Conservation (phyloP, 305 asterid species). For the Rubia balearica region DNA sequence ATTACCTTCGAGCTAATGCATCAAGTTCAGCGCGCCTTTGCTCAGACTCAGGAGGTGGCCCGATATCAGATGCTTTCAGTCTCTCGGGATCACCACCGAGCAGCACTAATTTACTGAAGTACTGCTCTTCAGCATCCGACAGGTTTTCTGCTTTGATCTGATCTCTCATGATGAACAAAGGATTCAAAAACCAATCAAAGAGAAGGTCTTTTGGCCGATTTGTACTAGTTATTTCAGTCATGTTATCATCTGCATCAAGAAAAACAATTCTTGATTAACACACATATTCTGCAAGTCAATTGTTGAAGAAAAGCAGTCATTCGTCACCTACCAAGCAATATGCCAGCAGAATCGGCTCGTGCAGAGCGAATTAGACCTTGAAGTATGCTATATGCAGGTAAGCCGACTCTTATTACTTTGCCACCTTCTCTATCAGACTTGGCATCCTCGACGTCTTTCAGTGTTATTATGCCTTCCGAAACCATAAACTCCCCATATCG, state of each 20-base stretch:
- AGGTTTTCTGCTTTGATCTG: constrained; percentile 74
- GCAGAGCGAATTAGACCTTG: constrained; percentile 63
- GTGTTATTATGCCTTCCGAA: constrained; percentile 56
- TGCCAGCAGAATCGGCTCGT: constrained; percentile 56
- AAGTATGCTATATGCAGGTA: constrained; percentile 78
- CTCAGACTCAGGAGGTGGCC: constrained; percentile 57
- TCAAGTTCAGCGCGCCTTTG: constrained; percentile 75
- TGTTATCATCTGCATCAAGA: constrained; percentile 42
- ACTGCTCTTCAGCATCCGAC: constrained; percentile 68
- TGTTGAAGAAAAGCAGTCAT: constrained; percentile 5
- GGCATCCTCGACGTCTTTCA: constrained; percentile 71
- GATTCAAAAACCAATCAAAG: constrained; percentile 88
- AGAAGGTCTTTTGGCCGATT: constrained; percentile 76
- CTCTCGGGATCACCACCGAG: constrained; percentile 51
- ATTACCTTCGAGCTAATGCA: constrained; percentile 88
- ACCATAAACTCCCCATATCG: constrained; percentile 56
- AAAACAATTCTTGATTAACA: not conserved
- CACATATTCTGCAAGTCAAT: not conserved
- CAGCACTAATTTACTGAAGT: constrained; percentile 61
- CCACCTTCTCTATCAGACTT: constrained; percentile 46
- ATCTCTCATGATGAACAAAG: constrained; percentile 83
- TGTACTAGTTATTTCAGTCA: constrained; percentile 60
- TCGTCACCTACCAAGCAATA: constrained; percentile 52
- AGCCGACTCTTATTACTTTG: constrained; percentile 50
- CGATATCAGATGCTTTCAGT: constrained; percentile 43